Evolutionary conservation across 2,329 filamentous ascomycete species (phyloP).

Genomic region (Clarireedia sp.): DNA sequence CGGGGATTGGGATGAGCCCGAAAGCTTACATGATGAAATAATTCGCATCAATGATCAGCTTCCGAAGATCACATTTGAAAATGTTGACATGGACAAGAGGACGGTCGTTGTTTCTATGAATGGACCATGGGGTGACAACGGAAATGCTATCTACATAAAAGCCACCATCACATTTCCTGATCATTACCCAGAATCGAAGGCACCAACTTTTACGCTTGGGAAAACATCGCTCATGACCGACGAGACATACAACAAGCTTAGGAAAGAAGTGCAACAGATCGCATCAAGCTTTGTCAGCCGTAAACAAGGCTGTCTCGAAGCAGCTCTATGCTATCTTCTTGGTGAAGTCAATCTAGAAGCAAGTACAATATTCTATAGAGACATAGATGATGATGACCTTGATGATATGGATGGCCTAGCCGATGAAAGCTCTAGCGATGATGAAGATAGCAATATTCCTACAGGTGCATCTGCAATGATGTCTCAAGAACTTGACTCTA

Average conservation of each 20-base stretch:
- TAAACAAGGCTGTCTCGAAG: conserved; percentile 54
- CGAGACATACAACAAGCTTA: conserved; percentile 44
- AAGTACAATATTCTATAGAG: conserved; percentile 53
- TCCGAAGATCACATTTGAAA: conserved; percentile 56
- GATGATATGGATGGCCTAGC: conserved; percentile 46
- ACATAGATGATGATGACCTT: conserved; percentile 50
- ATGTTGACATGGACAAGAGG: conserved; percentile 55
- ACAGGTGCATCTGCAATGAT: conserved; percentile 40
- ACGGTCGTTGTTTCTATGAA: conserved; percentile 53
- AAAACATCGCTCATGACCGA: conserved; percentile 56
- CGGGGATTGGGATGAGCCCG: conserved; percentile 47
- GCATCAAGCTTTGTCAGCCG: conserved; percentile 47
- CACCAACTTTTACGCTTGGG: conserved; percentile 52
- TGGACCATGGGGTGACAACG: conserved; percentile 53
- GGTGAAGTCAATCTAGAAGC: conserved; percentile 54
- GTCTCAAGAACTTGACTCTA: conserved; percentile 53
- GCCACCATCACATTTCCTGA: conserved; percentile 52
- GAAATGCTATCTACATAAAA: conserved; percentile 52
- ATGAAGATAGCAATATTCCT: conserved; percentile 51
- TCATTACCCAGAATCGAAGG: conserved; percentile 49
- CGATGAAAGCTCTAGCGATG: conserved; percentile 78
- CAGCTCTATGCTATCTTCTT: conserved; percentile 53
- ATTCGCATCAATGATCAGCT: conserved; percentile 53
- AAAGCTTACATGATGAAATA: conserved; percentile 57
- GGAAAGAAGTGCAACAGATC: conserved; percentile 48